A percentile compares a stretch with the other conserved stretches of the same genome.
phyloP scores from a whole-genome alignment of 73 alveolate species.

The Symbiodinium pilosum region DNA sequence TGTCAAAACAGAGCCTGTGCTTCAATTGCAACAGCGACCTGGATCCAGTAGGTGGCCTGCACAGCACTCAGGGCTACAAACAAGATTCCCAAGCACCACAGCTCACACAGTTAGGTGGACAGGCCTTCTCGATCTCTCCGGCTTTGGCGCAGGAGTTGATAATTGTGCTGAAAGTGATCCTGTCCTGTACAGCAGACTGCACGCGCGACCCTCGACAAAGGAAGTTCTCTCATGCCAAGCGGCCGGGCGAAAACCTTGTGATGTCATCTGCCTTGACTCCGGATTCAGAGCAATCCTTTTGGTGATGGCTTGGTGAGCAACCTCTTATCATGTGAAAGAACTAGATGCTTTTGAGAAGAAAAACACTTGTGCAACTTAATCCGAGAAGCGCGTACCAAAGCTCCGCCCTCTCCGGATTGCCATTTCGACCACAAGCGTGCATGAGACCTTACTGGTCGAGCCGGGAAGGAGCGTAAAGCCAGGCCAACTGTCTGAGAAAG shows the following conservation, averaged over 20 bases:
- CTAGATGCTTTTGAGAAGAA: not conserved
- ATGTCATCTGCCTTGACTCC: conserved; percentile 77
- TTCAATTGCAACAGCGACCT: not conserved
- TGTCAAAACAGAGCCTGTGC: not conserved
- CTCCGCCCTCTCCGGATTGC: conserved; percentile 86
- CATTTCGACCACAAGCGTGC: conserved; percentile 93
- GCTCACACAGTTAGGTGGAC: too few species aligned
- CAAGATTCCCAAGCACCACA: too few species aligned
- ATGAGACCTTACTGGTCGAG: conserved; percentile 18
- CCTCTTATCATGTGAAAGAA: not conserved
- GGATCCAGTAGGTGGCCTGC: conserved; percentile 90
- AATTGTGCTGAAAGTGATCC: conserved; percentile 86
- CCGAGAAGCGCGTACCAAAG: conserved; percentile 88
- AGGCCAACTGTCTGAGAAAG: not conserved
- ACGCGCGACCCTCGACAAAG: not conserved
- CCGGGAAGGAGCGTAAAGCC: too few species aligned
- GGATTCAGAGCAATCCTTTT: too few species aligned
- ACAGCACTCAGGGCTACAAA: too few species aligned
- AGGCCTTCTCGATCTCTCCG: conserved; percentile 78
- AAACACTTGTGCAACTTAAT: too few species aligned
- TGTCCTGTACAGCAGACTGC: not conserved
- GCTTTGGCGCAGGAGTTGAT: conserved; percentile 94
- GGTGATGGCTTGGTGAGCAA: too few species aligned
- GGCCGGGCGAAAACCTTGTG: conserved; percentile 58
- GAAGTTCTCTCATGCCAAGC: not conserved